These are phyloP conservation scores for Apiospora pterosperma DNA, from an alignment of 2,329 filamentous ascomycete genomes.

Conservation along the genomic window DNA sequence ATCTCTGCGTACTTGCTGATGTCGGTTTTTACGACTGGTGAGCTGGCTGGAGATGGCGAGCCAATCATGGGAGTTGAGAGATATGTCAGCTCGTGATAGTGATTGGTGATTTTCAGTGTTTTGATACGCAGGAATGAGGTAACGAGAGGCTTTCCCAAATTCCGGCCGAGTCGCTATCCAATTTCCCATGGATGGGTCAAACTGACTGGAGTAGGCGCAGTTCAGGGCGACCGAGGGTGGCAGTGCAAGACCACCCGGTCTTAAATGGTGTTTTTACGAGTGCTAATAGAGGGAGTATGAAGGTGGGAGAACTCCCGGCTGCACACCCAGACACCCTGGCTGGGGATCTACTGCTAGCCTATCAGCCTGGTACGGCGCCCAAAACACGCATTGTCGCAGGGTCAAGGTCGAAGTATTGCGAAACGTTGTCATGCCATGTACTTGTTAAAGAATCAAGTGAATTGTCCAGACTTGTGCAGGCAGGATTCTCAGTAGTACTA, in stretches of 20 bases:
- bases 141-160: not conserved
- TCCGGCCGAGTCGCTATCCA: not conserved
- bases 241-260: slow-evolving; percentile 3
- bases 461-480: not conserved
- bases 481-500: not conserved
- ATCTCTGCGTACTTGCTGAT: not conserved
- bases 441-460: not conserved
- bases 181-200: slow-evolving; percentile 9
- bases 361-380: not conserved
- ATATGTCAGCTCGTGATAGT: not conserved
- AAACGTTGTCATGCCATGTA: not conserved
- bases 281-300: not conserved
- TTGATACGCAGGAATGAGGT: not conserved
- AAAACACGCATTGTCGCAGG: slow-evolving; percentile 3
- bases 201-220: slow-evolving; percentile 6
- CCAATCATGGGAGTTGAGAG: not conserved
- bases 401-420: slow-evolving; percentile 2
- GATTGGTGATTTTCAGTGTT: not conserved
- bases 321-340: not conserved
- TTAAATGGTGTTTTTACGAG: not conserved
- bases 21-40: not conserved
- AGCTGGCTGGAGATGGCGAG: not conserved
- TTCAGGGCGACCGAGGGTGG: slow-evolving; percentile 6
- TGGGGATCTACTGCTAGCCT: not conserved
- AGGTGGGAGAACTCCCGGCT: not conserved